Evolutionary conservation across 345 rosid species (phyloP), one percentile per base, ranked within the genome.

Genomic region (Noccaea bulbosa): DNA sequence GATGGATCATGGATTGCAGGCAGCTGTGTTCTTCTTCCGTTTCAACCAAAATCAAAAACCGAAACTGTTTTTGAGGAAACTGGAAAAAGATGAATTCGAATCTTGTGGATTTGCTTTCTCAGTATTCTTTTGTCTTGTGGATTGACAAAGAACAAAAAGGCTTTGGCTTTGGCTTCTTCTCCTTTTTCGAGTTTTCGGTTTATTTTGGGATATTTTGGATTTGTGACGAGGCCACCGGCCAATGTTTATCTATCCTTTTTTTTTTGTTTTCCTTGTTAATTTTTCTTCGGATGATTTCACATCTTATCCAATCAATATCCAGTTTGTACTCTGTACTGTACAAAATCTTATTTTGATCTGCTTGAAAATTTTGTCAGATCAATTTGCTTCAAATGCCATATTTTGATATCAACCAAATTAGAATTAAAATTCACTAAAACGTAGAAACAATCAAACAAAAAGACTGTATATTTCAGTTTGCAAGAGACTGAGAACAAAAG

Each of bases 151-250:
- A 72, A 33, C 63, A 17, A 34, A 74, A 67, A 27, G 58, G 59
- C 24, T 59, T 49, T 70, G 68, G 69, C 61, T 75, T 55, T 10
- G 45, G 45, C 8, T 17, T 57, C 24, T 56, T 6, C 6, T 47
- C 1, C 35, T 14, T 16, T 24, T 39, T 11, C 6, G 49, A 22
- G 55, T 40, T 48, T 59, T 38, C 27, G 58, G 15, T 6, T 58
- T 1, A 20, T 8, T 33, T 60, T 24, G 22, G 72, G 72, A 67
- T 67, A 41, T 52, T 74, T 67, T 51, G 67, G 72, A 57, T 67
- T 74, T 75, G 78, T 45, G 74, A 75, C 67, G 69, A 67, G 50
- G 73, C 69, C 73, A 74, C 73, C 73, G 78, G 73, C 78, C 78
- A 74, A 51, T 51, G 78, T 73, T 59, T 67, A 52, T 74, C 78